Evolutionary conservation across 352 stramenopile species (phyloP), one percentile per base, ranked within the genome.

Genomic region (Plasmopara halstedii): DNA sequence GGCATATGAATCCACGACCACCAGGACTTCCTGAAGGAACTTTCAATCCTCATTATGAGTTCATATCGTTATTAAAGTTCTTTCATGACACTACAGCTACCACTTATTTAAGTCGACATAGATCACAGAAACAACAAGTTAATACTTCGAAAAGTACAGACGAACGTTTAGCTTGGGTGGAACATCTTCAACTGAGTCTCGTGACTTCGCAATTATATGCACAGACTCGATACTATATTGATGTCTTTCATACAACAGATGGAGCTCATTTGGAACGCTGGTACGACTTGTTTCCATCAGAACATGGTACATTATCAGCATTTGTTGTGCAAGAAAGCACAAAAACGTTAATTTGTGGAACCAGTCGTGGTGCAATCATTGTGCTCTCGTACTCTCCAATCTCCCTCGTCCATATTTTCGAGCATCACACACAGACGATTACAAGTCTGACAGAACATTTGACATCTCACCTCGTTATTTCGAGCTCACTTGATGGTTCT

Each of bases 281-380:
- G 53, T 40, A 56, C 11, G 64, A 82, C 17, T 49, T 85, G 23
- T 67, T 85, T 19, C 64, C 73, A 17, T 38, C 36, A 4, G 71
- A 83, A 23, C 50, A 74, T 49, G 77, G 77, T 32, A 68, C 73
- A 0, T 67, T 88, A 46, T 82, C 70, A 15, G 66, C 69, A 8
- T 86, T 86, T 44, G 61, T 80, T 2, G 50, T 85, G 13, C 73
- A 84, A 50, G 70, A 82, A 27, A 75, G 77, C 42, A 70, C 75
- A 8, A 78, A 88, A 50, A 76, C 79, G 42, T 46, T 88, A 2
- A 61, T 88, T 5, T 83, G 66, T 26, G 73, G 77, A 31, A 83
- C 62, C 42, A 70, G 68, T 46, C 69, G 67, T 26, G 77, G 77
- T 8, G 63, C 35, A 35, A 73, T 88, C 23, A 64, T 72, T 23